These are phyloP conservation scores for Simplicillium sp. DNA, from an alignment of 2,329 filamentous ascomycete genomes.

Conservation along the genomic window DNA sequence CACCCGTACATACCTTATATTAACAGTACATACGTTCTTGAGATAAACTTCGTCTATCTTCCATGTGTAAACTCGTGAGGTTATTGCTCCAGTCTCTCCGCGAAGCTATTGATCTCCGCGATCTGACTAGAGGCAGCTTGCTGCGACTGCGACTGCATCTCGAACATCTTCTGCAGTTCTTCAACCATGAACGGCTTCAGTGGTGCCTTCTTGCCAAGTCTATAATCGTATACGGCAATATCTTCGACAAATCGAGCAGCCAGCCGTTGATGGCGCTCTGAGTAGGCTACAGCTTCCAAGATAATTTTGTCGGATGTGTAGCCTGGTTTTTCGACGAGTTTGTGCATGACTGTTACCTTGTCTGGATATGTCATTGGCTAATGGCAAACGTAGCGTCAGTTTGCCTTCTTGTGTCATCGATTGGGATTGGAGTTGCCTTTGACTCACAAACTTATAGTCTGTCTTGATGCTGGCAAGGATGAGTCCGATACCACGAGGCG, in stretches of 20 bases:
- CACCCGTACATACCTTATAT: neutral
- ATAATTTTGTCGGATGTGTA: conserved; percentile 38
- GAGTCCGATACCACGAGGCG: conserved; percentile 56
- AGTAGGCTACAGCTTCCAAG: conserved; percentile 57
- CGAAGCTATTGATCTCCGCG: conserved; percentile 4
- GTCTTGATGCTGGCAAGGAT: conserved; percentile 73
- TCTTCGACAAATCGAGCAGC: conserved; percentile 72
- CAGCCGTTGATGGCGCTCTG: conserved; percentile 61
- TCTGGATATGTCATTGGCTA: conserved; percentile 81
- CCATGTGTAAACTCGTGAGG: no score
- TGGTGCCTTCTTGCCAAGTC: conserved; percentile 22
- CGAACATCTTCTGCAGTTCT: conserved; percentile 23
- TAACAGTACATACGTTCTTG: neutral
- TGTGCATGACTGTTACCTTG: conserved; percentile 74
- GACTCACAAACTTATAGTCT: conserved; percentile 77
- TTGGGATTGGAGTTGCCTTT: no score
- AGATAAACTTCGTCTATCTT: no score
- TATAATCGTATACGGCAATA: conserved; percentile 63
- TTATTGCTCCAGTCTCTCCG: conserved; percentile 7
- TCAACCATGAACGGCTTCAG: conserved; percentile 31
- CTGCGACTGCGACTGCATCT: conserved; percentile 18
- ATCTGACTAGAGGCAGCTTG: conserved; percentile 10
- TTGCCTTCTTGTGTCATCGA: no score
- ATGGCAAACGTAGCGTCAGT: neutral
- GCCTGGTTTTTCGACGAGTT: conserved; percentile 46